Conservation (phyloP, 768 basidiomycete genomes). For the Lentinula boryana region DNA sequence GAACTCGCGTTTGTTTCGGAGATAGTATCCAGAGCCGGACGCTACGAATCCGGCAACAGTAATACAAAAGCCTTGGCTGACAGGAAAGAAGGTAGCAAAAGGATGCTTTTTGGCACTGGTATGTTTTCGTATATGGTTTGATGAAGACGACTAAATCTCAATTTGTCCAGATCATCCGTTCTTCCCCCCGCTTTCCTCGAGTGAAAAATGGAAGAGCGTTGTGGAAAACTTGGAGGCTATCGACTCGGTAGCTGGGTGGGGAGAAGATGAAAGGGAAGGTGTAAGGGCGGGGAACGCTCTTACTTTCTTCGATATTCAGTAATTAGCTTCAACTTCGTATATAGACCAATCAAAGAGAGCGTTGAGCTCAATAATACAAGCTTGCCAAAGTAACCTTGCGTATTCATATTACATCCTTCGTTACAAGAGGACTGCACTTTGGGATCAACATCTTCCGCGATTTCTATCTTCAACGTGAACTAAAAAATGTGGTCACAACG, state of each 20-base stretch:
- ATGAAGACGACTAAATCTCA: neutral
- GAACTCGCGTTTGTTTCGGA: conserved; percentile 77
- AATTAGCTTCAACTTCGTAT: neutral
- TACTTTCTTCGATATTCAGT: conserved; percentile 51
- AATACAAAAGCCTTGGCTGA: conserved; percentile 20
- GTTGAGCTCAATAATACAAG: neutral
- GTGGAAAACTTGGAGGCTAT: conserved; percentile 84
- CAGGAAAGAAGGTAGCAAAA: conserved; percentile 44
- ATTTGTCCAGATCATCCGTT: conserved; percentile 61
- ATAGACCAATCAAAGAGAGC: neutral
- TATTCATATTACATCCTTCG: no score
- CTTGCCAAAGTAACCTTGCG: neutral
- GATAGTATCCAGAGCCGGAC: conserved; percentile 53
- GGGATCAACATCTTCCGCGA: no score
- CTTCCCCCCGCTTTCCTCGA: conserved; percentile 72
- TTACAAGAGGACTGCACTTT: no score
- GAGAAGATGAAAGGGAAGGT: conserved; percentile 49
- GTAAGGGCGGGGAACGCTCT: conserved; percentile 74
- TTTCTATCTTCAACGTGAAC: no score
- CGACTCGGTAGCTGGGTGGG: conserved; percentile 56
- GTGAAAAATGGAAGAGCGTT: conserved; percentile 78
- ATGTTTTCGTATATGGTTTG: neutral
- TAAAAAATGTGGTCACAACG: no score
- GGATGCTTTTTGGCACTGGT: conserved; percentile 75
- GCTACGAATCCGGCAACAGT: conserved; percentile 33